Evolutionary conservation across 2,329 filamentous ascomycete genomes (phyloP), one percentile per base, ranked within the genome.

Genomic region (Nigrospora sphaerica): DNA sequence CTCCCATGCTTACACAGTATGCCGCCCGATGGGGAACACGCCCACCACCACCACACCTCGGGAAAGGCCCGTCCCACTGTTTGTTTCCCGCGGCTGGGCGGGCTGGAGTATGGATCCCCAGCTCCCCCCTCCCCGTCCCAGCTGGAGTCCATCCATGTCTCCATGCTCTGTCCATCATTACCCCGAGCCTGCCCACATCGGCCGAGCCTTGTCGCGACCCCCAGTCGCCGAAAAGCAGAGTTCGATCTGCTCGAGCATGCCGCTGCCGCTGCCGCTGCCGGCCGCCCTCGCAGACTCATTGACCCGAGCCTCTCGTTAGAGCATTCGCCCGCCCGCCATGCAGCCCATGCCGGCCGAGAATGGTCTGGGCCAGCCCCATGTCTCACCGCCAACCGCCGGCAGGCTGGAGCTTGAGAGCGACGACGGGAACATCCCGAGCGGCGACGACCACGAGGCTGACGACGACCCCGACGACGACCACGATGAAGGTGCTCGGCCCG

Each of bases 331-430:
- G 23, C 23, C 23, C 23, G 23, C 23, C 23, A 28, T 28, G 23
- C 23, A 28, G 23, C 23, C 17, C 45, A 51, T 52, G 46, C 54
- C 54, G 51, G 49, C 56, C 49, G 51, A 46, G 48, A 52, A 57
- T 44, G 41, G 44, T 41, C 44, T 23, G 35, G 16, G 43, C 32
- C 40, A 35, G 54, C 50, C 51, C 47, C 54, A 54, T 49, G 49
- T 42, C 32, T 49, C 51, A 49, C 52, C 54, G 55, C 51, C 55
- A 54, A 56, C 54, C 36, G 53, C 19, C 36, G 31, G 55, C 48
- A 64, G 60, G 48, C 51, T 55, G n/a, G 60, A 64, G 33, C 55
- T 56, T 41, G 73, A 76, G 44, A 79, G 73, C 59, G 75, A 77
- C 57, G 72, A 73, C 34, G 65, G 62, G 46, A 64, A 68, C 51